These are phyloP conservation scores for Ogataea trehalophila DNA, from an alignment of 805 yeast species.

Conservation along the genomic window DNA sequence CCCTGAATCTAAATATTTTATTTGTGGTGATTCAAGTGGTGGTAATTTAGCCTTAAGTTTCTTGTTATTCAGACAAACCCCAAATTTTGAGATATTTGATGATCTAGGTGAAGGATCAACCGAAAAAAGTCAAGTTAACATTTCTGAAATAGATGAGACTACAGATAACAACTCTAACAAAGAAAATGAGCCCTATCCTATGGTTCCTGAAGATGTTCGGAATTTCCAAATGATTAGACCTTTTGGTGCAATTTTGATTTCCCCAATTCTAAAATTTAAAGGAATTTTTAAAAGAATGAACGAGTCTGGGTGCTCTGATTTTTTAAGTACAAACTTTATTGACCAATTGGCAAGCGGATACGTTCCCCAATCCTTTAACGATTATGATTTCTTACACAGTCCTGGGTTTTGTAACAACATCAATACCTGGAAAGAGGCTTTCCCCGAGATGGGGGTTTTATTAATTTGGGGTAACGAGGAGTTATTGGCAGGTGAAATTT, in stretches of 20 bases:
- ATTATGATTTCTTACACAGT: conserved; percentile 24
- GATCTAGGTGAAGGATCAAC: conserved; percentile 2
- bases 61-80: conserved; percentile 34
- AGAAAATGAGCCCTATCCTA: no score
- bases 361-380: conserved; percentile 11
- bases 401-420: conserved; percentile 30
- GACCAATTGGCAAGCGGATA: conserved; percentile 10
- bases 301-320: conserved; percentile 14
- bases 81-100: conserved; percentile 18
- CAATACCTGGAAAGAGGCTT: conserved; percentile 36
- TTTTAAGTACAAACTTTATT: conserved; percentile 15
- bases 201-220: neutral
- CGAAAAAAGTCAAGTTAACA: no score
- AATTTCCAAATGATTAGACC: conserved; percentile 12
- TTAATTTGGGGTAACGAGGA: conserved; percentile 43
- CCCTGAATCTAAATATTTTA: conserved; percentile 27
- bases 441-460: conserved; percentile 38
- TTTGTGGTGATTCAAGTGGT: conserved; percentile 47
- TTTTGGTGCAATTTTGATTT: conserved; percentile 23
- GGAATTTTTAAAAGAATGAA: conserved; percentile 8
- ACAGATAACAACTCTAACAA: no score
- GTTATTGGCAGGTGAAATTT: conserved; percentile 33
- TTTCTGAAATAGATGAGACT: no score
- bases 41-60: conserved; percentile 38
- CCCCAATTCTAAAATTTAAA: conserved; percentile 23